Base-by-base conservation (phyloP, 2,329 filamentous ascomycete species). In the Talaromyces sp. region DNA sequence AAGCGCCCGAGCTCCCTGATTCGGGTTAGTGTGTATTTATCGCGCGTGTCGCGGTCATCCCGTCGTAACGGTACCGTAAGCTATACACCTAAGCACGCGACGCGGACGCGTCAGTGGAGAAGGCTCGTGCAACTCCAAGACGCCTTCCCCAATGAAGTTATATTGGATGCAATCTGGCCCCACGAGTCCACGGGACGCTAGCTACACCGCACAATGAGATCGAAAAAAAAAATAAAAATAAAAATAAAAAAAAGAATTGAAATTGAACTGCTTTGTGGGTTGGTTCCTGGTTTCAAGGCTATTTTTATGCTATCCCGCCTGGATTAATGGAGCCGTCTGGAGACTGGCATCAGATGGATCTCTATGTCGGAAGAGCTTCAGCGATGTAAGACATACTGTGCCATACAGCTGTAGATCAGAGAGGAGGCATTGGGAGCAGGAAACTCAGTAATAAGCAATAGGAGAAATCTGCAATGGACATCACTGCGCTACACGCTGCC, bases 171-270 rank as follows among this genome's bases (percentile, higher is more conserved):
- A 14, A 39, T 27, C 32, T 20, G 47, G 40, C 48, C 48, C 48
- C 40, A 44, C 40, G 9, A 19, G 29, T 27, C 33, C 13, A 29
- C 37, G 47, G 14, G 24, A 9, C 24, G 20, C 44, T 17, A 13
- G 30, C 48, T 51, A 45, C 48, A 51, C 48, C 48, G 48, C 48
- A 51, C 48, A 51, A 51, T 51, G 30, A 16, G 37, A 24, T 19
- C n/a, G 8, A 14, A 33, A 20, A 47, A 35, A 35, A 36, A 35
- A 37, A 47, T 27, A n/a, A n/a, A n/a, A n/a, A n/a, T n/a, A n/a
- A n/a, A 16, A 27, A 24, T 19, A 9, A 3, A 14, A 33, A 20
- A 47, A 35, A 35, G 24, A 35, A 37, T 39, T 27, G 24, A 40
- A 47, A 47, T 33, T 6, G 27, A 39, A 7, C 19, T 35, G n/a